A percentile compares a stretch with the other conserved stretches of the same genome.
Evolutionary conservation across 2,329 filamentous ascomycete genomes (phyloP).

Genomic region (Alternaria infectoria): DNA sequence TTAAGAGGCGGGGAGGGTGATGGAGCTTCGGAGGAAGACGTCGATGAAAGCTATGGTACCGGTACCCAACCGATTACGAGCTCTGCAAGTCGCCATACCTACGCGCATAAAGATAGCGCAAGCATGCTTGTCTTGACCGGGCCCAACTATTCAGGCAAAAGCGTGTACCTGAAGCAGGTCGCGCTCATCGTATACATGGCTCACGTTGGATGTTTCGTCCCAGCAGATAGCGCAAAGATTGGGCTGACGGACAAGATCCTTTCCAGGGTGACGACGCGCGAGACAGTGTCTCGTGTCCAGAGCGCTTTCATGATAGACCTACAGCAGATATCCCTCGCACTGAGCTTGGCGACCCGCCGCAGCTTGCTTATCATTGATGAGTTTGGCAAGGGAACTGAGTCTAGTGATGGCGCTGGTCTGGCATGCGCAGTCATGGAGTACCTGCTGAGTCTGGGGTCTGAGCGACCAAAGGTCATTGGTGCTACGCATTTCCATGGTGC

Average conservation of each 20-base stretch:
- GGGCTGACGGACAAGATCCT: conserved; percentile 93
- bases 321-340: conserved; percentile 80
- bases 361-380: conserved; percentile 93
- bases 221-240: conserved; percentile 75
- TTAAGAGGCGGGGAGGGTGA: conserved; percentile 64
- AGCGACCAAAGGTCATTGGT: conserved; percentile 65
- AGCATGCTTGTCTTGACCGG: conserved; percentile 85
- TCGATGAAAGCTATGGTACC: background rate
- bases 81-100: conserved; percentile 4
- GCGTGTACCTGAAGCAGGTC: conserved; percentile 91
- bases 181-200: conserved; percentile 91
- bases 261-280: conserved; percentile 79
- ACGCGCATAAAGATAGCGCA: conserved; percentile 49
- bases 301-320: conserved; percentile 82
- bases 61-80: background rate
- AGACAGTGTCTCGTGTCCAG: conserved; percentile 68
- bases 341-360: conserved; percentile 74
- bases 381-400: conserved; percentile 76
- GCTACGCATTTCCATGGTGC: conserved; percentile 69
- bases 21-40: background rate
- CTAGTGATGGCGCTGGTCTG: conserved; percentile 68
- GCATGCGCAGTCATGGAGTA: conserved; percentile 67
- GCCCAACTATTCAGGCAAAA: conserved; percentile 96
- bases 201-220: conserved; percentile 88
- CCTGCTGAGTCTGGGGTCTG: conserved; percentile 56